Evolutionary conservation across 2,329 filamentous ascomycete genomes (phyloP).

Genomic region (Diplodia mutila): DNA sequence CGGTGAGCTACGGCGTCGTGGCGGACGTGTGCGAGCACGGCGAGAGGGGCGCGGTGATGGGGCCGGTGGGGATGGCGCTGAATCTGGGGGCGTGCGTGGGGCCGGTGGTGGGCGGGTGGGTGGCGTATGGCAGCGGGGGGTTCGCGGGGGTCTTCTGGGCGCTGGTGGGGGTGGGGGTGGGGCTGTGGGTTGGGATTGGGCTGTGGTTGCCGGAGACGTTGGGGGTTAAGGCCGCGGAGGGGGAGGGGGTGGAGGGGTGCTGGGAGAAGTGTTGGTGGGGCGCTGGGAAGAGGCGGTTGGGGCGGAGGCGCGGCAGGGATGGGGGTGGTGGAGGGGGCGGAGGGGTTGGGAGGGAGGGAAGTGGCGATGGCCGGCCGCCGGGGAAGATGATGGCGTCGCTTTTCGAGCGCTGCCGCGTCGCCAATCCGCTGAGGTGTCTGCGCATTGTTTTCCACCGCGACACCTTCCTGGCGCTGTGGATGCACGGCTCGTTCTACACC

Average conservation of each 20-base stretch:
- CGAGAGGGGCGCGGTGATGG: neutral
- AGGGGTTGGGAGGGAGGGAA: too few species aligned
- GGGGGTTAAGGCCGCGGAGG: neutral
- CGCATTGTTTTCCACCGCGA: conserved; percentile 4
- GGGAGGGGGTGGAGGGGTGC: neutral
- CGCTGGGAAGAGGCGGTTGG: neutral
- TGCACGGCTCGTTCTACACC: conserved; percentile 1
- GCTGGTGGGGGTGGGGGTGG: neutral
- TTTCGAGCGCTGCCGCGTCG: neutral
- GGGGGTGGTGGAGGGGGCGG: rapidly evolving
- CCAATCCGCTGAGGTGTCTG: neutral
- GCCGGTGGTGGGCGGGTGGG: neutral
- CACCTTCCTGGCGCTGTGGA: conserved; percentile 9
- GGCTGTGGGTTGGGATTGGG: neutral
- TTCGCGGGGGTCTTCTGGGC: neutral
- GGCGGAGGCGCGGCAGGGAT: too few species aligned
- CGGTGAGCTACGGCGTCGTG: neutral
- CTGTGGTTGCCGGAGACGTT: neutral
- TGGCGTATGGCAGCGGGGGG: neutral
- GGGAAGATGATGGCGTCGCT: too few species aligned
- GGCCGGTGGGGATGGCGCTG: neutral
- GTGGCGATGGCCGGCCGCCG: too few species aligned
- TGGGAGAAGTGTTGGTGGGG: neutral
- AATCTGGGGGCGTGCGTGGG: neutral
- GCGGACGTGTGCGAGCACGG: neutral